phyloP scores from a whole-genome alignment of 1,284 basidiomycete genomes.

The Sanghuangporus sanghuang region DNA sequence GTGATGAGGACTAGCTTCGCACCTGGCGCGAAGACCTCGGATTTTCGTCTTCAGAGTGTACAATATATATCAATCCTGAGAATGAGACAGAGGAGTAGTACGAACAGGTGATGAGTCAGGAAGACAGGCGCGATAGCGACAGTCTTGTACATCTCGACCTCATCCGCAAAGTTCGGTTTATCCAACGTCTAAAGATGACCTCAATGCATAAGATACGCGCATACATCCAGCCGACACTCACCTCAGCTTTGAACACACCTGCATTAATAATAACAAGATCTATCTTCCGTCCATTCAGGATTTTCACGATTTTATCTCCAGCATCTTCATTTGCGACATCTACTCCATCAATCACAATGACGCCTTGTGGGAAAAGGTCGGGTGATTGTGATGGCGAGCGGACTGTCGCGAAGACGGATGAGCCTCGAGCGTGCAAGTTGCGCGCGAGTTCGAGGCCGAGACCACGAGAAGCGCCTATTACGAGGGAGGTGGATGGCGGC shows the following conservation, averaged over 20 bases:
- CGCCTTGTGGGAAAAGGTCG: slow-evolving; percentile 26
- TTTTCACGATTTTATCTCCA: slow-evolving; percentile 31
- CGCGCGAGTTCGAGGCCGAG: slow-evolving; percentile 38
- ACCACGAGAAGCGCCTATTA: slow-evolving; percentile 39
- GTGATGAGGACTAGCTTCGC: slow-evolving; percentile 39
- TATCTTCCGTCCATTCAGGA: slow-evolving; percentile 28
- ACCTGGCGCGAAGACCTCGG: slow-evolving; percentile 15
- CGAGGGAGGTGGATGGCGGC: slow-evolving; percentile 25
- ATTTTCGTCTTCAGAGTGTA: slow-evolving; percentile 2
- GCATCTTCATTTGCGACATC: slow-evolving; percentile 33
- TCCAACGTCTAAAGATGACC: slow-evolving; percentile 30
- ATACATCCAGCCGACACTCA: slow-evolving; percentile 18
- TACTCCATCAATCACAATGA: slow-evolving; percentile 32
- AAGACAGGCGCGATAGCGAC: slow-evolving; percentile 39
- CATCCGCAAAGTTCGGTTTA: slow-evolving; percentile 32
- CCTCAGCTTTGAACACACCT: slow-evolving; percentile 38
- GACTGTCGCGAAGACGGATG: slow-evolving; percentile 35
- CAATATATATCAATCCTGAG: not conserved
- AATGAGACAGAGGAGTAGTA: slow-evolving; percentile 14
- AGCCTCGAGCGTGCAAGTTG: slow-evolving; percentile 22
- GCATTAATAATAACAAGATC: slow-evolving; percentile 36
- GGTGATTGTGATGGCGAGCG: slow-evolving; percentile 23
- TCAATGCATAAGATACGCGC: not conserved
- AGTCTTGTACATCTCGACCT: slow-evolving; percentile 41
- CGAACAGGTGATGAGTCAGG: slow-evolving; percentile 30